Conservation (phyloP, 2,329 filamentous ascomycete species). For the Diaporthe sp. region DNA sequence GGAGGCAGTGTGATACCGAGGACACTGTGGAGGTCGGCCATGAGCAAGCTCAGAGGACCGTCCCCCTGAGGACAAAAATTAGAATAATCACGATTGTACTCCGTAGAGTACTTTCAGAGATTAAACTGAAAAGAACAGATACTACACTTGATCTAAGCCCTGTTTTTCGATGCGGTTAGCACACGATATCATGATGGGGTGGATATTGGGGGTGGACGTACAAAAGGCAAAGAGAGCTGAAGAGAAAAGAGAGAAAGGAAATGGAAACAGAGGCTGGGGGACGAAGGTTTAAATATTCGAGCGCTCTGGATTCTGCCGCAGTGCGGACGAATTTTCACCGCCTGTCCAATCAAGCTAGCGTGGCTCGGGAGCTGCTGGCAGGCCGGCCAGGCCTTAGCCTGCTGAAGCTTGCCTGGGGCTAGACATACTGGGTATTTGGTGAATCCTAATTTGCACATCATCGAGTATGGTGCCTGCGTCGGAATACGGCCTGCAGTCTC, state of each 20-base stretch:
- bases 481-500: neutral
- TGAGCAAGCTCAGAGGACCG: constrained; percentile 76
- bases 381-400: neutral
- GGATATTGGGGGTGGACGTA: neutral
- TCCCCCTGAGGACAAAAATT: constrained; percentile 70
- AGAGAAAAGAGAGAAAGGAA: constrained; percentile 3
- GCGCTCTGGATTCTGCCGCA: neutral
- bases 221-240: constrained; percentile 29
- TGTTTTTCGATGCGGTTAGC: neutral
- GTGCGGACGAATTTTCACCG: neutral
- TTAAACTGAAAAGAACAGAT: constrained; percentile 88
- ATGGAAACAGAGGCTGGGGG: constrained; percentile 37
- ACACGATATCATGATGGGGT: neutral
- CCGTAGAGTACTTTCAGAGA: constrained; percentile 77
- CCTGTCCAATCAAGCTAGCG: neutral
- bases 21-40: constrained; percentile 71
- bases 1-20: constrained; percentile 78
- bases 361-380: neutral
- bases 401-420: constrained; percentile 7
- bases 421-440: neutral
- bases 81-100: constrained; percentile 75
- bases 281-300: constrained; percentile 21
- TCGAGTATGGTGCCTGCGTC: neutral
- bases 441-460: constrained; percentile 1
- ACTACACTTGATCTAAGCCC: constrained; percentile 79